phyloP scores from a whole-genome alignment of 148 eudicot genomes.

The Drosera capensis region DNA sequence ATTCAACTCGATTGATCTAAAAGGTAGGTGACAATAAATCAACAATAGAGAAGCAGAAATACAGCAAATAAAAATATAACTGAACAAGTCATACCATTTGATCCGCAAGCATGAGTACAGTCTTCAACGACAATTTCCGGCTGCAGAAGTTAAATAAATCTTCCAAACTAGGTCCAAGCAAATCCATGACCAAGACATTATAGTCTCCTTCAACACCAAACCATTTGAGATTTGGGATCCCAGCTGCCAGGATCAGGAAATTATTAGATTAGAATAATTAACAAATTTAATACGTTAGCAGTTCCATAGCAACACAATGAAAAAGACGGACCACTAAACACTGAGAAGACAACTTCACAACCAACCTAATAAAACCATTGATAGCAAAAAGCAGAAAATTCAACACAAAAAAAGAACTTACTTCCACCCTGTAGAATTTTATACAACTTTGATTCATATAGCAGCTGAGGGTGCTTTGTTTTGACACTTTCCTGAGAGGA shows the following conservation, averaged over 20 bases:
- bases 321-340: too few relatives aligned
- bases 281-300: too few relatives aligned
- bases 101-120: slow-evolving; percentile 98
- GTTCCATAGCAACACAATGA: too few relatives aligned
- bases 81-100: slow-evolving; percentile 55
- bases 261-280: slow-evolving; percentile 2
- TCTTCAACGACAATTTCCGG: slow-evolving; percentile 82
- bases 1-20: slow-evolving; percentile 90
- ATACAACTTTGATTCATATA: slow-evolving; percentile 77
- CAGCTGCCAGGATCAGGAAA: slow-evolving; percentile 41
- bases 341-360: slow-evolving; percentile 2
- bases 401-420: slow-evolving; percentile 20
- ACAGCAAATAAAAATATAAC: not conserved
- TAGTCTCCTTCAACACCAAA: slow-evolving; percentile 98
- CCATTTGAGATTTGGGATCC: slow-evolving; percentile 81
- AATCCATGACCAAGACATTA: slow-evolving; percentile 90
- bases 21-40: slow-evolving; percentile 1
- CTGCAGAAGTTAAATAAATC: slow-evolving; percentile 92
- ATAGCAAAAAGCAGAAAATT: slow-evolving; percentile 2
- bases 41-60: slow-evolving; percentile 3
- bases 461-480: slow-evolving; percentile 80
- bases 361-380: not conserved
- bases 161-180: slow-evolving; percentile 93
- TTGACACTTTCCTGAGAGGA: slow-evolving; percentile 55
- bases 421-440: slow-evolving; percentile 87